These are phyloP conservation scores for Crepidotus variabilis DNA, from an alignment of 768 basidiomycete species.

Conservation along the genomic window DNA sequence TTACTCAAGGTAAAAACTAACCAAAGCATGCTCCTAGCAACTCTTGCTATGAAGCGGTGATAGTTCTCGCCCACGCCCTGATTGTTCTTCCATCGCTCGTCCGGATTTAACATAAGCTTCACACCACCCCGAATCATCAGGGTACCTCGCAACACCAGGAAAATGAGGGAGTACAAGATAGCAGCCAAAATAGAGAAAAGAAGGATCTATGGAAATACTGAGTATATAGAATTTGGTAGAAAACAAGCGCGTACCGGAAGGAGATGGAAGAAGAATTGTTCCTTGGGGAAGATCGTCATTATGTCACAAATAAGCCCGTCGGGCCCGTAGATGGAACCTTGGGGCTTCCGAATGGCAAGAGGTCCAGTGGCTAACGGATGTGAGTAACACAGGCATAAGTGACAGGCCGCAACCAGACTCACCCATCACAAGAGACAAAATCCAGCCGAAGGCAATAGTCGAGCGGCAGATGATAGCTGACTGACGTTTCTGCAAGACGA, in stretches of 20 bases:
- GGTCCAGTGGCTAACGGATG: slow-evolving; percentile 30
- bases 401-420: slow-evolving; percentile 15
- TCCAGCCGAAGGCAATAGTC: slow-evolving; percentile 52
- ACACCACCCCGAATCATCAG: slow-evolving; percentile 47
- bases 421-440: slow-evolving; percentile 46
- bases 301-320: slow-evolving; percentile 52
- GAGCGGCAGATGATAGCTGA: slow-evolving; percentile 42
- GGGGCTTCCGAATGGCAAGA: slow-evolving; percentile 24
- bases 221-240: background rate
- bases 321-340: slow-evolving; percentile 45
- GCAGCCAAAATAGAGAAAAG: slow-evolving; percentile 52
- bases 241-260: slow-evolving; percentile 47
- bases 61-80: slow-evolving; percentile 42
- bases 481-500: slow-evolving; percentile 55
- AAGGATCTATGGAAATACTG: slow-evolving; percentile 42
- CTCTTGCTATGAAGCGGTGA: slow-evolving; percentile 54
- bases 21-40: slow-evolving; percentile 72
- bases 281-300: slow-evolving; percentile 32
- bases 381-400: background rate
- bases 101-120: slow-evolving; percentile 44
- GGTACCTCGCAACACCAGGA: slow-evolving; percentile 58
- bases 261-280: slow-evolving; percentile 51
- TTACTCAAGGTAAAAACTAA: slow-evolving; percentile 24
- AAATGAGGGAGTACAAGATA: slow-evolving; percentile 56
- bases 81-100: slow-evolving; percentile 37